A percentile compares a stretch with the other conserved stretches of the same genome.
phyloP scores from a whole-genome alignment of 805 yeast genomes.

The Hanseniaspora thailandica region DNA sequence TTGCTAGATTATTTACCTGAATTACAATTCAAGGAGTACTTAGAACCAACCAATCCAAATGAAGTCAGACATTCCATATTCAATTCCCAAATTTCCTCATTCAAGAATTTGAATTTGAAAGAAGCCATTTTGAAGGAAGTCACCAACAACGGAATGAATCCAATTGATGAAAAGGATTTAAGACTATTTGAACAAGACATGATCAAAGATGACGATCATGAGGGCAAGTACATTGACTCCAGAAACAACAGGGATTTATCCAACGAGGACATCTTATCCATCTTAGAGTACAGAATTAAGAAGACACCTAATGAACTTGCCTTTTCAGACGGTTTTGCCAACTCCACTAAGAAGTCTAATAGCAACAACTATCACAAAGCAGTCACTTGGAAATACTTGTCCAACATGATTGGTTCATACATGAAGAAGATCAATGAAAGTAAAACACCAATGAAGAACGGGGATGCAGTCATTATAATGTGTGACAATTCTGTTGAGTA shows the following conservation, averaged over 20 bases:
- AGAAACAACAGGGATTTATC: constrained; percentile 56
- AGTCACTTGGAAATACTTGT: constrained; percentile 73
- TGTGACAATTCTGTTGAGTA: constrained; percentile 82
- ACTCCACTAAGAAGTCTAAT: constrained; percentile 22
- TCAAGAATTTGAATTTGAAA: constrained; percentile 49
- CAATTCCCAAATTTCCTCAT: constrained; percentile 46
- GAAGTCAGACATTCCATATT: constrained; percentile 22
- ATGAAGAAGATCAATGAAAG: constrained; percentile 55
- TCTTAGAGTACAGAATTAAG: constrained; percentile 66
- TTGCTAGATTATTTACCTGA: constrained; percentile 29
- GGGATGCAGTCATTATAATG: constrained; percentile 67
- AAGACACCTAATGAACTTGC: constrained; percentile 74
- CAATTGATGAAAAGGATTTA: constrained; percentile 6
- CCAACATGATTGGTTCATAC: constrained; percentile 61
- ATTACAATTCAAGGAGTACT: constrained; percentile 20
- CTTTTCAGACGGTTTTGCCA: constrained; percentile 35
- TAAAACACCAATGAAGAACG: constrained; percentile 52
- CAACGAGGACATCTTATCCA: constrained; percentile 57
- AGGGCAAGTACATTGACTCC: constrained; percentile 67
- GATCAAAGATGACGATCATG: constrained; percentile 49
- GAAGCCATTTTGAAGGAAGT: constrained; percentile 25
- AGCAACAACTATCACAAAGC: constrained; percentile 40
- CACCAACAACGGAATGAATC: not conserved
- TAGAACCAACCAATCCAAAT: constrained; percentile 16
- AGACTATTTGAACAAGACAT: constrained; percentile 48